Conservation (phyloP, 2,329 filamentous ascomycete genomes). For the Diaporthe humulicola region DNA sequence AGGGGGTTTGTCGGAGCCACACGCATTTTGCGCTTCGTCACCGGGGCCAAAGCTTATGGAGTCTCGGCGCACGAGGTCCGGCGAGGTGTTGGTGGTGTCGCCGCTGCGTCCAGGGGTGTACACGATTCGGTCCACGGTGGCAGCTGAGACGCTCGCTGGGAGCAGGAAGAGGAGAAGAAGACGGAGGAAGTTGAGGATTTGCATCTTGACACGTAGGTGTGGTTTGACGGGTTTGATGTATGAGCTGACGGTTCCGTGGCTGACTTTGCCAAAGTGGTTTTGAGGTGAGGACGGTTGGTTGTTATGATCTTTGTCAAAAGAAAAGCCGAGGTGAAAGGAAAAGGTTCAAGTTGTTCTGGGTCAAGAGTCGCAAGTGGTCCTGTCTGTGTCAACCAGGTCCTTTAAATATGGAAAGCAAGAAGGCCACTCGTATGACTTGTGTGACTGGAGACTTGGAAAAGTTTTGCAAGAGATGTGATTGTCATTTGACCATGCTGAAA, state of each 20-base stretch:
- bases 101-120: not conserved
- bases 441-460: not conserved
- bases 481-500: not conserved
- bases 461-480: not conserved
- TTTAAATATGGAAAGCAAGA: not conserved
- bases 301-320: not conserved
- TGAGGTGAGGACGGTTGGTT: accelerated
- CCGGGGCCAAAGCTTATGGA: not conserved
- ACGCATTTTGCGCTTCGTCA: not conserved
- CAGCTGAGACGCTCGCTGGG: not conserved
- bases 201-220: not conserved
- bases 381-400: not conserved
- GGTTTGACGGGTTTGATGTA: not conserved
- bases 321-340: not conserved
- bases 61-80: not conserved
- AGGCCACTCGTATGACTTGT: no score
- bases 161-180: not conserved
- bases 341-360: not conserved
- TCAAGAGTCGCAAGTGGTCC: not conserved
- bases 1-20: not conserved
- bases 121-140: not conserved
- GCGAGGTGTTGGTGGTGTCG: not conserved
- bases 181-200: not conserved
- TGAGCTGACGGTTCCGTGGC: not conserved
- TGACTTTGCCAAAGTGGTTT: not conserved